Percentiles rank a stretch among this genome's conserved stretches.
Evolutionary conservation across 148 eudicot genomes (phyloP).

Genomic region (Silene uniflora): DNA sequence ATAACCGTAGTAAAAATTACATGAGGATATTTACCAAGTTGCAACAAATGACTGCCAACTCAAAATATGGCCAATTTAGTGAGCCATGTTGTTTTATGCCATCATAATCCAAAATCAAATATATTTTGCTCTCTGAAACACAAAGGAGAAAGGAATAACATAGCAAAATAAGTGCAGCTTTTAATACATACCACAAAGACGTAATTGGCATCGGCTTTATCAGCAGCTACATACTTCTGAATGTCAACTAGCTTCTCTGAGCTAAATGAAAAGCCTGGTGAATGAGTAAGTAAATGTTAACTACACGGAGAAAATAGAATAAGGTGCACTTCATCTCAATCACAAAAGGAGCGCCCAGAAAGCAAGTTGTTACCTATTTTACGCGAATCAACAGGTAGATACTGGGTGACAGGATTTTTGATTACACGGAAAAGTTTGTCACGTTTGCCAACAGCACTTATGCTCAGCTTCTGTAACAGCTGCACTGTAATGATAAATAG

Average conservation of each 20-base stretch:
- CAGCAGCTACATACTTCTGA: constrained; percentile 58
- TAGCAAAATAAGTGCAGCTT: background rate
- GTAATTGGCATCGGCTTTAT: constrained; percentile 50
- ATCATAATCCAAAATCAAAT: background rate
- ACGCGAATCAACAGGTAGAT: constrained; percentile 66
- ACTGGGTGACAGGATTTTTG: constrained; percentile 91
- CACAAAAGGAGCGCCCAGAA: background rate
- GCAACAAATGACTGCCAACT: background rate
- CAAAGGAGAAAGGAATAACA: constrained; percentile 10
- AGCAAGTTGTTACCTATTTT: constrained; percentile 59
- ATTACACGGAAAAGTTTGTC: constrained; percentile 78
- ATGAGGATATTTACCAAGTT: background rate
- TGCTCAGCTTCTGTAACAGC: constrained; percentile 79
- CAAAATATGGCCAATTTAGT: background rate
- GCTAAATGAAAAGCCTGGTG: constrained; percentile 83
- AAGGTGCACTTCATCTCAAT: background rate
- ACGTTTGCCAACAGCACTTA: constrained; percentile 76
- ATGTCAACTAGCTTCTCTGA: constrained; percentile 83
- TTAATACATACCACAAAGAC: constrained; percentile 78
- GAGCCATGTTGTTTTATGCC: background rate
- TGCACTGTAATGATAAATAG: constrained; percentile 55
- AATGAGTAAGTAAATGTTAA: constrained; percentile 20
- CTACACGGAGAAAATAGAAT: background rate
- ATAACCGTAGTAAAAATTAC: no score
- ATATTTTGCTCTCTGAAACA: background rate